phyloP scores from a whole-genome alignment of 805 yeast species.

The Teunomyces pallodes region DNA sequence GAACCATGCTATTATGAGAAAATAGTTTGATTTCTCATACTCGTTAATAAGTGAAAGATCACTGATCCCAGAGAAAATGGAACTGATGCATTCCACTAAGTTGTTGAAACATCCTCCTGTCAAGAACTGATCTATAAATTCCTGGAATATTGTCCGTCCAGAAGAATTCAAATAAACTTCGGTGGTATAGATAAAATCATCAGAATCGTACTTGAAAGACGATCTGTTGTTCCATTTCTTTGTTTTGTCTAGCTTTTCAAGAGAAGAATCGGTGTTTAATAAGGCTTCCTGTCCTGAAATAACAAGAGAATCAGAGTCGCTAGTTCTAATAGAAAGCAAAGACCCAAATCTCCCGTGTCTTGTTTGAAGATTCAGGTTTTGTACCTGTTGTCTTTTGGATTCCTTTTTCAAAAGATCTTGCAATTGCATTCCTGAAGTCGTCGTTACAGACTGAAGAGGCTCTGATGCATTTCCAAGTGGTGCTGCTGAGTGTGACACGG shows the following conservation, averaged over 20 bases:
- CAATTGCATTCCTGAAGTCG: conserved; percentile 41
- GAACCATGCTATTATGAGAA: conserved; percentile 72
- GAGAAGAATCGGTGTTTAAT: conserved; percentile 46
- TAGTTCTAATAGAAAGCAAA: conserved; percentile 65
- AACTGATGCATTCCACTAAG: conserved; percentile 52
- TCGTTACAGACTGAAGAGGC: conserved; percentile 17
- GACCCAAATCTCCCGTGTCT: conserved; percentile 94
- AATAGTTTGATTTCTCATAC: conserved; percentile 45
- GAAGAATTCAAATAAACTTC: conserved; percentile 24
- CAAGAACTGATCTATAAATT: conserved; percentile 52
- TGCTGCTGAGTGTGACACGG: not conserved
- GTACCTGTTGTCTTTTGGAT: conserved; percentile 46
- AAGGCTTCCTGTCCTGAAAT: conserved; percentile 71
- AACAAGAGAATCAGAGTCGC: conserved; percentile 59
- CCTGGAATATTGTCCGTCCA: conserved; percentile 29
- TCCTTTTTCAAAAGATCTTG: conserved; percentile 61
- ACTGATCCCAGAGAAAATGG: conserved; percentile 35
- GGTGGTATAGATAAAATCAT: conserved; percentile 26
- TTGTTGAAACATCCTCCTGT: conserved; percentile 75
- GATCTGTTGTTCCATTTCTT: conserved; percentile 60
- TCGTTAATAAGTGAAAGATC: conserved; percentile 32
- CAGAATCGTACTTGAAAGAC: conserved; percentile 39
- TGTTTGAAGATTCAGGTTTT: conserved; percentile 53
- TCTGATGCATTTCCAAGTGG: conserved; percentile 3
- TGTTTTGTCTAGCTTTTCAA: conserved; percentile 63